phyloP scores from a whole-genome alignment of 441 rosid genomes.

The Corymbia calophylla region DNA sequence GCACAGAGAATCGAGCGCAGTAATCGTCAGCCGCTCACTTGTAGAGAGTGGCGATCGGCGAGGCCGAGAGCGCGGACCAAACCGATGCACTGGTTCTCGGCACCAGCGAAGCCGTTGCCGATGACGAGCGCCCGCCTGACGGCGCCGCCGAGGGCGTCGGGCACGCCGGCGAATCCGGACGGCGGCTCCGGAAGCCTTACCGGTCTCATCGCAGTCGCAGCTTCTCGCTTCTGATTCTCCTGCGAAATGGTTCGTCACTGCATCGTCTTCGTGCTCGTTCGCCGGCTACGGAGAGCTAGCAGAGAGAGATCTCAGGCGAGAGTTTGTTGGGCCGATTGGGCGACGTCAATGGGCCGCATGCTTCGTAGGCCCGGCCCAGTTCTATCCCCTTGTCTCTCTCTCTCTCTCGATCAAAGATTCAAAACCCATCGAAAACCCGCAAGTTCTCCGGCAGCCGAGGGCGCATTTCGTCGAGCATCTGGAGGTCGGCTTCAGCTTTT shows the following conservation, averaged over 20 bases:
- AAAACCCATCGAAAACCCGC: background rate
- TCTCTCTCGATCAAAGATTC: background rate
- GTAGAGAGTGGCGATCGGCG: conserved; percentile 30
- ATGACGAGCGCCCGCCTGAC: conserved; percentile 45
- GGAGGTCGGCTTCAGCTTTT: background rate
- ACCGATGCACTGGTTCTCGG: conserved; percentile 70
- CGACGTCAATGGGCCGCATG: background rate
- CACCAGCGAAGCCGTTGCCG: conserved; percentile 64
- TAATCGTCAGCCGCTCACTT: conserved; percentile 13
- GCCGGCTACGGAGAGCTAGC: background rate
- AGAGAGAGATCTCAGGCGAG: background rate
- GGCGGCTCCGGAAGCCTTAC: conserved; percentile 23
- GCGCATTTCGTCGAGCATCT: background rate
- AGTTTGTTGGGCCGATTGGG: background rate
- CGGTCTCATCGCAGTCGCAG: conserved; percentile 1
- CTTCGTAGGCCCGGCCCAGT: background rate
- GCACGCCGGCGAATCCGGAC: background rate
- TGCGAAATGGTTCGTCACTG: background rate
- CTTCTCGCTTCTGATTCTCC: background rate
- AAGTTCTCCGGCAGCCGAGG: background rate
- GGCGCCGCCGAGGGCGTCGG: conserved; percentile 10
- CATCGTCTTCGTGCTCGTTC: background rate
- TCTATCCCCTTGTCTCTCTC: background rate
- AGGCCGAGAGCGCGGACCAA: conserved; percentile 60
- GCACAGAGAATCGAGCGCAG: background rate